These are phyloP conservation scores for Emmonsiellopsis sp. DNA, from an alignment of 2,329 filamentous ascomycete genomes.

Conservation along the genomic window DNA sequence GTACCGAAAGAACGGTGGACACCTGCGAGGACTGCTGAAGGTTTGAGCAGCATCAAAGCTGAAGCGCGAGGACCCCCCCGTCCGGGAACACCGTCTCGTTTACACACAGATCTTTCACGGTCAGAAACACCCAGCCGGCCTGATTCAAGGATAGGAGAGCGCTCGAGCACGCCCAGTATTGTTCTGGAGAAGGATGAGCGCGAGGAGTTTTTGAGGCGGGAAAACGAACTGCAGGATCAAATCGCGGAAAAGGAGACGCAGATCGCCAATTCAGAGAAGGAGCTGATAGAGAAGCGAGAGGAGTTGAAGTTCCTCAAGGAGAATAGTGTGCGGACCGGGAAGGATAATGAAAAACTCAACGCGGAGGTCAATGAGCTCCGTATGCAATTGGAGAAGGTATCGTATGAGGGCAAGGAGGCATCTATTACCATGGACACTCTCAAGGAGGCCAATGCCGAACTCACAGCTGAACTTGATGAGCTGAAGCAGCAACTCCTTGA, in stretches of 20 bases:
- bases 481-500: constrained; percentile 93
- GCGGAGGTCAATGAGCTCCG: constrained; percentile 84
- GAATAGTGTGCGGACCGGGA: constrained; percentile 69
- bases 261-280: constrained; percentile 69
- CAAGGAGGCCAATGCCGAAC: constrained; percentile 89
- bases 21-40: constrained; percentile 50
- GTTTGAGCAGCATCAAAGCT: constrained; percentile 38
- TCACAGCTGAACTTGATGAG: constrained; percentile 85
- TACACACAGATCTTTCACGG: constrained; percentile 35
- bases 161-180: constrained; percentile 77
- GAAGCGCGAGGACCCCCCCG: constrained; percentile 37
- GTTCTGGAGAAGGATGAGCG: constrained; percentile 91
- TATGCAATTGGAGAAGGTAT: constrained; percentile 93
- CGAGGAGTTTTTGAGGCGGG: constrained; percentile 86
- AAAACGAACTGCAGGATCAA: constrained; percentile 96
- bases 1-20: constrained; percentile 90
- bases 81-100: constrained; percentile 31
- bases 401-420: constrained; percentile 93
- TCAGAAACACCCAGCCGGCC: constrained; percentile 53
- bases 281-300: constrained; percentile 71
- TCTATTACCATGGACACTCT: constrained; percentile 96
- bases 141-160: constrained; percentile 63
- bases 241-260: constrained; percentile 84
- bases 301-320: constrained; percentile 81
- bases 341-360: constrained; percentile 80